phyloP scores from a whole-genome alignment of 2,329 filamentous ascomycete genomes.

The Talaromyces sp. region DNA sequence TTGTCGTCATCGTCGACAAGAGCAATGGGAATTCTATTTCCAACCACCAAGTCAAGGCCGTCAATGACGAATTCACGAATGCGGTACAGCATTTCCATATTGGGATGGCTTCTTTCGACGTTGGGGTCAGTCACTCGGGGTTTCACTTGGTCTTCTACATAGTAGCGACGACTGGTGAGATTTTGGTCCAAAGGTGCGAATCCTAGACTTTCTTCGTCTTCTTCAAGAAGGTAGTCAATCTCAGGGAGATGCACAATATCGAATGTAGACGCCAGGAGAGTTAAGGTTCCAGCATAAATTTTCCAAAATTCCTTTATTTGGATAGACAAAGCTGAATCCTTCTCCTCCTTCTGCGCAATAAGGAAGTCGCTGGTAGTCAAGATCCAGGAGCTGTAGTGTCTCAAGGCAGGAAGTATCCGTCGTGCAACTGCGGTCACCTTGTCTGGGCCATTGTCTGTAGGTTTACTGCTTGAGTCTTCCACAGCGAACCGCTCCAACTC shows the following conservation, averaged over 20 bases:
- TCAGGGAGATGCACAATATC: conserved; percentile 58
- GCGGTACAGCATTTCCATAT: conserved; percentile 68
- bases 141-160: conserved; percentile 55
- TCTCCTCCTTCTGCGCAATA: conserved; percentile 52
- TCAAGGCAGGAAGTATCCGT: conserved; percentile 64
- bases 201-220: conserved; percentile 68
- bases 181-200: conserved; percentile 63
- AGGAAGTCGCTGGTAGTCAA: conserved; percentile 58
- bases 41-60: conserved; percentile 60
- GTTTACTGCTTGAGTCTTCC: conserved; percentile 49
- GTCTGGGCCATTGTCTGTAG: conserved; percentile 42
- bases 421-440: conserved; percentile 62
- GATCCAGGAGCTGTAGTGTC: conserved; percentile 71
- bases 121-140: conserved; percentile 54
- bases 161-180: conserved; percentile 56
- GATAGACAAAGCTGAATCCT: conserved; percentile 57
- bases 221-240: conserved; percentile 66
- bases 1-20: conserved; percentile 49
- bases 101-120: conserved; percentile 57
- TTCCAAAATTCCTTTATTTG: conserved; percentile 67
- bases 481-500: conserved; percentile 65
- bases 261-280: conserved; percentile 61
- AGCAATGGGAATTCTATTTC: conserved; percentile 53
- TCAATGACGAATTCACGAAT: conserved; percentile 65
- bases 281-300: conserved; percentile 65